These are phyloP conservation scores for Melanopsichium pennsylvanicum DNA, from an alignment of 1,284 basidiomycete species.

Conservation along the genomic window DNA sequence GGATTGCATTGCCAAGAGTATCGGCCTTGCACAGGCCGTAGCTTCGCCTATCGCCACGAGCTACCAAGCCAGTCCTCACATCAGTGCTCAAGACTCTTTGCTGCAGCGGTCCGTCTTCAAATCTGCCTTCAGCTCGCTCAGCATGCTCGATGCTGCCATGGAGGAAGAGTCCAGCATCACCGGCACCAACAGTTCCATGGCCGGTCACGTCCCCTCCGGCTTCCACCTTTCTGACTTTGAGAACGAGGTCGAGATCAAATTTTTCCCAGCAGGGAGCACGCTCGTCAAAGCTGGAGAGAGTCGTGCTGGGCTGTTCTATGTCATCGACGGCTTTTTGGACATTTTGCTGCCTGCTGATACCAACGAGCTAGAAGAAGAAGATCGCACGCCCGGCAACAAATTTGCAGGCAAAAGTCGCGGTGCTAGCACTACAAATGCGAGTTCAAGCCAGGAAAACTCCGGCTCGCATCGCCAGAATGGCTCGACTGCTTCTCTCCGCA, in stretches of 20 bases:
- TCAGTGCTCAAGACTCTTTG: slow-evolving; percentile 42
- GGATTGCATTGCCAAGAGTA: slow-evolving; percentile 95
- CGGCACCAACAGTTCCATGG: slow-evolving; percentile 47
- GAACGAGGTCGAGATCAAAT: slow-evolving; percentile 94
- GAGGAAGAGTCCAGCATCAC: slow-evolving; percentile 55
- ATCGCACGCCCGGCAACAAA: slow-evolving; percentile 10
- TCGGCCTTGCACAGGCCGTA: slow-evolving; percentile 85
- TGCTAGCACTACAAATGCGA: neutral
- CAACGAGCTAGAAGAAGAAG: slow-evolving; percentile 63
- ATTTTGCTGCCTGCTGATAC: slow-evolving; percentile 75
- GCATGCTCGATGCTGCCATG: slow-evolving; percentile 70
- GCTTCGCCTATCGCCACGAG: slow-evolving; percentile 56
- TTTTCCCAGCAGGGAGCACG: slow-evolving; percentile 84
- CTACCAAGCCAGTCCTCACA: slow-evolving; percentile 63
- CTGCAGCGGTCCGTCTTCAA: slow-evolving; percentile 69
- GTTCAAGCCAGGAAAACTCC: neutral
- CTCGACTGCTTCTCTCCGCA: slow-evolving; percentile 12
- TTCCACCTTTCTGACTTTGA: slow-evolving; percentile 73
- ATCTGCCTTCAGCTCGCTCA: slow-evolving; percentile 85
- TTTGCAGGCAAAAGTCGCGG: neutral
- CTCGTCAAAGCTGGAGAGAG: slow-evolving; percentile 89
- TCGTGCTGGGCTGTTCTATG: slow-evolving; percentile 92
- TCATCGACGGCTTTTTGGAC: slow-evolving; percentile 96
- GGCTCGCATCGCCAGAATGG: slow-evolving; percentile 4
- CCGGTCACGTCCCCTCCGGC: slow-evolving; percentile 31